Evolutionary conservation across 192 early-diverging fungal genomes (phyloP).

Genomic region (Podila epicladia): DNA sequence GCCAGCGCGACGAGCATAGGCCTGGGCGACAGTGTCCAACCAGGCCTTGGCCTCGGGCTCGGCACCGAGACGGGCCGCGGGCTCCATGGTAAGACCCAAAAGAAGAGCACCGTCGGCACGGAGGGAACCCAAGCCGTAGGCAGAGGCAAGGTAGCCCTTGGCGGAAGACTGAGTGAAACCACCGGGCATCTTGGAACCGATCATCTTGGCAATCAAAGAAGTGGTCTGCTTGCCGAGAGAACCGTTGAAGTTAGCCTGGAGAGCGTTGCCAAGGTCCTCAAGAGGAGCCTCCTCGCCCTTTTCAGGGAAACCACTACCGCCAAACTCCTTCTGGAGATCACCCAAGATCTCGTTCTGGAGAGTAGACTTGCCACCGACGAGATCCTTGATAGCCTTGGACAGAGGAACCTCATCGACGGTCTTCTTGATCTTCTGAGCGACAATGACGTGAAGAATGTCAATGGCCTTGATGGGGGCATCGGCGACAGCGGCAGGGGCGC

Average conservation of each 20-base stretch:
- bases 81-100: slow-evolving; percentile 86
- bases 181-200: slow-evolving; percentile 92
- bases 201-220: slow-evolving; percentile 81
- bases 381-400: slow-evolving; percentile 89
- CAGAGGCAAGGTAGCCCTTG: slow-evolving; percentile 74
- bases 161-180: slow-evolving; percentile 83
- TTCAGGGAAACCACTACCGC: slow-evolving; percentile 79
- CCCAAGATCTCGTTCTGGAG: slow-evolving; percentile 98
- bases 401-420: slow-evolving; percentile 76
- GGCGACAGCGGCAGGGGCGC: slow-evolving; percentile 35
- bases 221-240: slow-evolving; percentile 85
- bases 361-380: slow-evolving; percentile 96
- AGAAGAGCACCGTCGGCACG: slow-evolving; percentile 82
- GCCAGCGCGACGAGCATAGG: slow-evolving; percentile 76
- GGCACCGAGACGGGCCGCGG: slow-evolving; percentile 75
- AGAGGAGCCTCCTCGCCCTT: slow-evolving; percentile 93
- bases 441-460: slow-evolving; percentile 85
- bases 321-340: slow-evolving; percentile 93
- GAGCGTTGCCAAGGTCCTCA: slow-evolving; percentile 76
- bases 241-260: slow-evolving; percentile 71
- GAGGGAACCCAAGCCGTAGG: slow-evolving; percentile 80
- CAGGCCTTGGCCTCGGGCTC: slow-evolving; percentile 85
- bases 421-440: slow-evolving; percentile 94
- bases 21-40: slow-evolving; percentile 75
- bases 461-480: slow-evolving; percentile 85